These are phyloP conservation scores for Aspergillus panamensis DNA, from an alignment of 495 filamentous ascomycete species.

Conservation along the genomic window DNA sequence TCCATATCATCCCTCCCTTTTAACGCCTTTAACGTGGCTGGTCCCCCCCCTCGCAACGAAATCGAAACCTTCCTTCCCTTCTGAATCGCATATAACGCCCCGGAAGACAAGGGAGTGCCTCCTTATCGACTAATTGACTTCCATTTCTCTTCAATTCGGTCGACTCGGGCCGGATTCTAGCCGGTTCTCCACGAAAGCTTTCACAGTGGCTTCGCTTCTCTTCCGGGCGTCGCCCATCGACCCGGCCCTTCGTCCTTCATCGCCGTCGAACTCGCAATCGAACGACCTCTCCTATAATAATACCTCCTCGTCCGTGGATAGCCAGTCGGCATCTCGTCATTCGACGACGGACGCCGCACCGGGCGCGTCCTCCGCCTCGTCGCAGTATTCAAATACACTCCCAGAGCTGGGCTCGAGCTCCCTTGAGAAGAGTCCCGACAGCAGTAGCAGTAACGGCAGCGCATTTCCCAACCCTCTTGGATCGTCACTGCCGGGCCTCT, in stretches of 20 bases:
- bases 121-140: slow-evolving; percentile 9
- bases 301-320: slow-evolving; percentile 22
- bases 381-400: slow-evolving; percentile 36
- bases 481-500: slow-evolving; percentile 55
- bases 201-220: slow-evolving; percentile 49
- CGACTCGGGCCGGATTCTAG: slow-evolving; percentile 35
- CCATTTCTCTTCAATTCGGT: slow-evolving; percentile 33
- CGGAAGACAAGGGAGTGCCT: not conserved
- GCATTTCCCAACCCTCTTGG: slow-evolving; percentile 30
- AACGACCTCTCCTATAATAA: slow-evolving; percentile 38
- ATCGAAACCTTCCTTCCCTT: slow-evolving; percentile 10
- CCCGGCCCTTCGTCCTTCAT: slow-evolving; percentile 45
- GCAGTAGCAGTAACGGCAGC: slow-evolving; percentile 24
- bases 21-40: slow-evolving; percentile 23
- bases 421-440: slow-evolving; percentile 25
- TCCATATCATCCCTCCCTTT: slow-evolving; percentile 22
- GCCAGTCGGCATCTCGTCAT: slow-evolving; percentile 21
- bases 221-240: slow-evolving; percentile 59
- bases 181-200: slow-evolving; percentile 33
- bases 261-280: slow-evolving; percentile 39
- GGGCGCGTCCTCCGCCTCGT: slow-evolving; percentile 36
- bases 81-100: slow-evolving; percentile 1
- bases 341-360: slow-evolving; percentile 23
- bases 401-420: slow-evolving; percentile 33
- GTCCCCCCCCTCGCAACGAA: slow-evolving; percentile 19